Evolutionary conservation across 371 early-diverging fungal species (phyloP).

Genomic region (Actinomucor elegans): DNA sequence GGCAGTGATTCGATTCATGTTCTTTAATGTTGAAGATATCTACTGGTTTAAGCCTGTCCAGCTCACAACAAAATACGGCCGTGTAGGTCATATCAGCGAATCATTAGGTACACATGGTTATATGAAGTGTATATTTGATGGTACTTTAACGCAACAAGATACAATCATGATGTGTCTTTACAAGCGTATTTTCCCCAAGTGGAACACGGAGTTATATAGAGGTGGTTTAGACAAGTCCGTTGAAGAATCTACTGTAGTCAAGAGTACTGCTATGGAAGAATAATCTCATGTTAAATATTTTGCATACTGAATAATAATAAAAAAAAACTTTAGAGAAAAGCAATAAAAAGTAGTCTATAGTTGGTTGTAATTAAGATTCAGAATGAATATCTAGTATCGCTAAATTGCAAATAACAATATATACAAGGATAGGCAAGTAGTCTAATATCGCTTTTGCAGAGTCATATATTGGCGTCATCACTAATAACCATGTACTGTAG

Average conservation of each 20-base stretch:
- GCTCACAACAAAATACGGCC: slow-evolving; percentile 86
- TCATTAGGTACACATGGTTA: slow-evolving; percentile 96
- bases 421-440: no score
- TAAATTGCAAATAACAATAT: no score
- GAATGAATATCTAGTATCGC: no score
- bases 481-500: no score
- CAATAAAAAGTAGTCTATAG: no score
- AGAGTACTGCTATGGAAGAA: slow-evolving; percentile 17
- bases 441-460: no score
- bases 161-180: slow-evolving; percentile 93
- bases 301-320: slow-evolving; percentile 2
- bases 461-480: no score
- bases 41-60: slow-evolving; percentile 94
- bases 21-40: slow-evolving; percentile 89
- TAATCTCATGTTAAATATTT: no score
- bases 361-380: no score
- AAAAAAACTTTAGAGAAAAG: no score
- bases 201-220: slow-evolving; percentile 59
- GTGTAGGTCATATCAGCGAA: slow-evolving; percentile 90
- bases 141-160: slow-evolving; percentile 89
- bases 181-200: slow-evolving; percentile 95
- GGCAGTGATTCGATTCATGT: slow-evolving; percentile 96
- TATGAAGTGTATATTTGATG: slow-evolving; percentile 95
- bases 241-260: slow-evolving; percentile 11
- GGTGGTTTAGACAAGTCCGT: slow-evolving; percentile 19